phyloP scores from a whole-genome alignment of 2,329 filamentous ascomycete species.

The Stemphylium lycopersici region DNA sequence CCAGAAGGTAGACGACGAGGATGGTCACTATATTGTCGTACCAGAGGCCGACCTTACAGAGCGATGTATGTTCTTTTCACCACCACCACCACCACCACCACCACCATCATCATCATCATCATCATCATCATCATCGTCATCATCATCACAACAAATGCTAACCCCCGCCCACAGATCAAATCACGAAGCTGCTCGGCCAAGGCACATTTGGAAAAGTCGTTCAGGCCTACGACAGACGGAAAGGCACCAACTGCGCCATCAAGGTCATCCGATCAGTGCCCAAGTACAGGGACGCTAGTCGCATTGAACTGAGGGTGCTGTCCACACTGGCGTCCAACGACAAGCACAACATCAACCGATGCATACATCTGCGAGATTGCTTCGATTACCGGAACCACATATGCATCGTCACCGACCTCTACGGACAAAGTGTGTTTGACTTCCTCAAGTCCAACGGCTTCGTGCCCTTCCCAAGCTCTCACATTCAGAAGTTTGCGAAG shows the following conservation, averaged over 20 bases:
- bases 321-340: conserved; percentile 93
- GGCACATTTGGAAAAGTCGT: conserved; percentile 99
- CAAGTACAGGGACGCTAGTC: conserved; percentile 94
- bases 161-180: conserved; percentile 68
- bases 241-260: conserved; percentile 83
- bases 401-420: conserved; percentile 77
- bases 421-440: conserved; percentile 97
- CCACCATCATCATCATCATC: too few relatives aligned
- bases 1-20: conserved; percentile 89
- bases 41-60: conserved; percentile 86
- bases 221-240: conserved; percentile 80
- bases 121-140: neutral
- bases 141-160: conserved; percentile 10
- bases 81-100: neutral
- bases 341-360: conserved; percentile 88
- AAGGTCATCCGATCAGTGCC: conserved; percentile 99
- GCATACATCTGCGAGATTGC: conserved; percentile 94
- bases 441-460: conserved; percentile 96
- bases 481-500: conserved; percentile 95
- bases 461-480: conserved; percentile 96
- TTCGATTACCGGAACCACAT: conserved; percentile 98
- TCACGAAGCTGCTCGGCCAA: conserved; percentile 88
- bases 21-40: conserved; percentile 94
- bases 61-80: conserved; percentile 70
- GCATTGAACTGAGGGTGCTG: conserved; percentile 91